Base-by-base conservation (phyloP, 2,329 filamentous ascomycete genomes). In the Colletotrichum nymphaeae region DNA sequence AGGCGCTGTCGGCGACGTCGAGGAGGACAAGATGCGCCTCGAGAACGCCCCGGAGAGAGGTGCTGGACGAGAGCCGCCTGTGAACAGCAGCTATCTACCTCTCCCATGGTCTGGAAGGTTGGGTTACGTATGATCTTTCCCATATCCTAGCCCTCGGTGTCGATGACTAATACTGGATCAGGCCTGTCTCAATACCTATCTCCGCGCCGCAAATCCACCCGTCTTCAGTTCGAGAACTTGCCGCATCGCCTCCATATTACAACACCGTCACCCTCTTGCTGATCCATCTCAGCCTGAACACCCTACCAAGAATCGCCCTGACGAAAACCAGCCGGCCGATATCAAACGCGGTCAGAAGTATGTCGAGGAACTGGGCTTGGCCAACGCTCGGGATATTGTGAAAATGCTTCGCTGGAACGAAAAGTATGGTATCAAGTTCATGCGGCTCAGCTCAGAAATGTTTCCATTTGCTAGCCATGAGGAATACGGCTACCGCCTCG, bases 371-470 rank as follows among this genome's bases (percentile, higher is more conserved):
- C 82, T 98, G 2, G 94, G 95, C 0, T 81, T 98, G 12, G 91
- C 93, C 19, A 98, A 98, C 81, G 93, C 94, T 1, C 88, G 90
- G 53, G 96, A 98, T 77, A 90, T 98, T 37, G 84, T 89, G 70
- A 97, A 97, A 82, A 94, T 98, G 90, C 79, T 98, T 9, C 89
- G 91, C 1, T 98, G 96, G 96, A 98, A 98, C 79, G 93, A 97
- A 76, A 93, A 91, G 76, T 98, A 96, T 76, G 92, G 93, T 52
- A 98, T 98, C 83, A 95, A 92, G 77, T 98, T 98, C 81, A 91
- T 98, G 90, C 91, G 96, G 1, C 86, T 98, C 24, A 97, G 94
- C 77, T 97, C 94, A 67, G 96, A 98, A 77, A 98, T 98, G 94
- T 98, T 98, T 76, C 96, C 96, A 0, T 98, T 98, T 81, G 96